phyloP scores from a whole-genome alignment of 1,284 basidiomycete species.

The Amanita bisporigera region DNA sequence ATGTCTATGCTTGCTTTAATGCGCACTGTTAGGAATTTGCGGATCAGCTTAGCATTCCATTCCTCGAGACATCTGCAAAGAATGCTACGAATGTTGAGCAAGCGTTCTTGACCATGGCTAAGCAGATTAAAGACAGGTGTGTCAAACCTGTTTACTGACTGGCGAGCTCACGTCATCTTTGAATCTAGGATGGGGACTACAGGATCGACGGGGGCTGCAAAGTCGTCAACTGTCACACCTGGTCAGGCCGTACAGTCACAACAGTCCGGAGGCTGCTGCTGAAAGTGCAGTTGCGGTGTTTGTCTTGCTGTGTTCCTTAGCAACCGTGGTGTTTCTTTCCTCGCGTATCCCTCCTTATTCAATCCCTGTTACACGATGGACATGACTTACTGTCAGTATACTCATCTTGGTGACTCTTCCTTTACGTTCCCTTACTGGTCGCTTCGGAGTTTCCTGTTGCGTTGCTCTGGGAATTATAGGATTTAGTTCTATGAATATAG shows the following conservation, averaged over 20 bases:
- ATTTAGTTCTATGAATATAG: slow-evolving; percentile 34
- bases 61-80: slow-evolving; percentile 99
- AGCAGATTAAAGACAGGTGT: slow-evolving; percentile 97
- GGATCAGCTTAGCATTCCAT: slow-evolving; percentile 93
- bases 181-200: slow-evolving; percentile 75
- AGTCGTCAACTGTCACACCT: slow-evolving; percentile 71
- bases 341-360: slow-evolving; percentile 20
- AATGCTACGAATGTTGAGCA: slow-evolving; percentile 99
- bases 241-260: slow-evolving; percentile 81
- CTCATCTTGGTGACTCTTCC: slow-evolving; percentile 19
- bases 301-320: neutral
- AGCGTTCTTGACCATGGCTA: slow-evolving; percentile 99
- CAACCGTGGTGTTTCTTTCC: slow-evolving; percentile 25
- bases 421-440: slow-evolving; percentile 17
- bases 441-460: neutral
- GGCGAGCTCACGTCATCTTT: neutral
- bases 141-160: slow-evolving; percentile 22
- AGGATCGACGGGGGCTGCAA: slow-evolving; percentile 70
- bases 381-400: slow-evolving; percentile 19
- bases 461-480: slow-evolving; percentile 18
- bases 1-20: slow-evolving; percentile 13
- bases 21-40: slow-evolving; percentile 79
- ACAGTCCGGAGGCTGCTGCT: slow-evolving; percentile 77
- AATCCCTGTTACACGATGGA: slow-evolving; percentile 8
- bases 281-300: slow-evolving; percentile 27